Evolutionary conservation across 192 early-diverging fungal genomes (phyloP).

Genomic region (Physocladia obscura): DNA sequence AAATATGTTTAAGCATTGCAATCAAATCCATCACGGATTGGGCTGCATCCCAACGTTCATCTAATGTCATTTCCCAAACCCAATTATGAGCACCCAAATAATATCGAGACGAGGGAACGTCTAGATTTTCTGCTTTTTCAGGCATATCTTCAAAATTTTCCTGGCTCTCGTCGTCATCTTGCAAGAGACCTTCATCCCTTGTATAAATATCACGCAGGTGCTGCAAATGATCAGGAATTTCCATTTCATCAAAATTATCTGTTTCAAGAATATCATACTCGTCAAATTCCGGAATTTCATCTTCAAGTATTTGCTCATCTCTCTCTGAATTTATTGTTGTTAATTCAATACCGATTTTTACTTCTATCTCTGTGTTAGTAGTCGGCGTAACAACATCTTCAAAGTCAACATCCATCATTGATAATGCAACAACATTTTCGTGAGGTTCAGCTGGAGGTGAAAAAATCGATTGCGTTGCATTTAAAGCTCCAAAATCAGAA

Average conservation of each 20-base stretch:
- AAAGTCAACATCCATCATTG: too few relatives aligned
- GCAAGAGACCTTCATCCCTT: not conserved
- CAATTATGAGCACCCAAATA: conserved; percentile 17
- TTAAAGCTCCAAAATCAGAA: too few relatives aligned
- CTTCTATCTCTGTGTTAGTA: too few relatives aligned
- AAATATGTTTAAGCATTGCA: conserved; percentile 5
- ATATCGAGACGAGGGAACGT: not conserved
- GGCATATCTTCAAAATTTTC: not conserved
- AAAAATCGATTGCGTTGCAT: too few relatives aligned
- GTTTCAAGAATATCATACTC: not conserved
- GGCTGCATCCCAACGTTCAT: conserved; percentile 34
- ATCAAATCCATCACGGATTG: conserved; percentile 18
- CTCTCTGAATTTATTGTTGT: too few relatives aligned
- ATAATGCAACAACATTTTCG: too few relatives aligned
- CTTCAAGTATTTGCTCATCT: not conserved
- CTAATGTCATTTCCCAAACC: conserved; percentile 33
- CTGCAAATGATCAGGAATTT: conserved; percentile 37
- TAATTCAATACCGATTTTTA: too few relatives aligned
- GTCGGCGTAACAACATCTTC: too few relatives aligned
- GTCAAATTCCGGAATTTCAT: not conserved
- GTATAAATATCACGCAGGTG: conserved; percentile 38
- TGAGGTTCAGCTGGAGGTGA: too few relatives aligned
- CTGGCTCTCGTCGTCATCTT: conserved; percentile 20
- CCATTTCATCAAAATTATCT: conserved; percentile 41
- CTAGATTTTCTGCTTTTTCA: not conserved